Conservation (phyloP, 2,329 filamentous ascomycete genomes). For the Penicillium sp. region DNA sequence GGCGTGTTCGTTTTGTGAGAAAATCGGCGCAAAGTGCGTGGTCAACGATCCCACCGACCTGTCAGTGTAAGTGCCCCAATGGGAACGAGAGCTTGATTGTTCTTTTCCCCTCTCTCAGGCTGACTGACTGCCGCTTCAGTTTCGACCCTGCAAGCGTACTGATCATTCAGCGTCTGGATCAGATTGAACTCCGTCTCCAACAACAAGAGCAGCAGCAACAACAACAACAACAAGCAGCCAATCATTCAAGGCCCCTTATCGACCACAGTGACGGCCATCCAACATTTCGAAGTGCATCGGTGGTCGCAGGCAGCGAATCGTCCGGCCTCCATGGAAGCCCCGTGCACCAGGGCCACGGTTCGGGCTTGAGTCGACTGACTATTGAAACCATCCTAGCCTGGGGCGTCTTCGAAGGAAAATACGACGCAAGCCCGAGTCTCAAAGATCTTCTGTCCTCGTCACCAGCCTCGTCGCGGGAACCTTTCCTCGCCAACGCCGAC, state of each 20-base stretch:
- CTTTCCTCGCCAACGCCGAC: background rate
- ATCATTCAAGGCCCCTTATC: background rate
- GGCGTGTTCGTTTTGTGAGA: constrained; percentile 31
- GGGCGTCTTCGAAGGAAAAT: background rate
- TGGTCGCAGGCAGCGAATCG: background rate
- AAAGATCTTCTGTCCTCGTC: background rate
- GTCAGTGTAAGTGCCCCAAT: background rate
- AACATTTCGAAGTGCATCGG: background rate
- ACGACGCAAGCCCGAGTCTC: background rate
- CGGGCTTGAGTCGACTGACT: background rate
- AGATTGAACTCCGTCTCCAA: background rate
- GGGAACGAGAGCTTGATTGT: too few relatives aligned
- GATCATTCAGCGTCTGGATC: background rate
- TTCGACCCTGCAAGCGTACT: background rate
- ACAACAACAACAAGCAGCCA: too few relatives aligned
- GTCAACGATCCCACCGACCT: constrained; percentile 2
- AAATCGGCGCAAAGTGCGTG: constrained; percentile 32
- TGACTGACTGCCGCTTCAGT: background rate
- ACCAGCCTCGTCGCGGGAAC: background rate
- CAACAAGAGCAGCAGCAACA: background rate
- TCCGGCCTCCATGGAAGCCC: background rate
- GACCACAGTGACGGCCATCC: background rate
- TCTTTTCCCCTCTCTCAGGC: background rate
- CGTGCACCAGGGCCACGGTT: background rate
- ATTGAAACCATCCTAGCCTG: background rate